These are phyloP conservation scores for Euryodendron excelsum DNA, from an alignment of 148 eudicot species.

Conservation along the genomic window DNA sequence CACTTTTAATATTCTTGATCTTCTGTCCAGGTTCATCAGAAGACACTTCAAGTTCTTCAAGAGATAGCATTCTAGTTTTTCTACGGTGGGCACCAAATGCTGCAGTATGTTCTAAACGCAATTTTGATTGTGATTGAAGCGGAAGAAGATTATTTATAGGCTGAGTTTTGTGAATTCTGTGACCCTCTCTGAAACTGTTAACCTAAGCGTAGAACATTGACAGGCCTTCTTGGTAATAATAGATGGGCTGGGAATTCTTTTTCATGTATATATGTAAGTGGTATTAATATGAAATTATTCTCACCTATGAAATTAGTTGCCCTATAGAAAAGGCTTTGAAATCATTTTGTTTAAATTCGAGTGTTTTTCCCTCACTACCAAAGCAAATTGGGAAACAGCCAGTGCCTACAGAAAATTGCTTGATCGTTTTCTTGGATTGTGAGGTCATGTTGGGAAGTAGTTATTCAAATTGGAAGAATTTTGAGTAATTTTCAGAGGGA, in stretches of 20 bases:
- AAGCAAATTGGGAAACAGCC: too few relatives aligned
- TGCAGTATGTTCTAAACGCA: background rate
- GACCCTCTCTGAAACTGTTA: background rate
- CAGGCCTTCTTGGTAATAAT: background rate
- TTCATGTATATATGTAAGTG: background rate
- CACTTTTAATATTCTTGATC: slow-evolving; percentile 14
- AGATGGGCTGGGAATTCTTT: background rate
- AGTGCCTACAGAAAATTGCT: background rate
- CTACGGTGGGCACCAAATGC: background rate
- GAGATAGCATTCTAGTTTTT: slow-evolving; percentile 75
- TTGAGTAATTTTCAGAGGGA: too few relatives aligned
- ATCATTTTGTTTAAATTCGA: too few relatives aligned
- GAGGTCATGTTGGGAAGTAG: background rate
- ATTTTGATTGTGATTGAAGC: background rate
- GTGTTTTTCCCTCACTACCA: too few relatives aligned
- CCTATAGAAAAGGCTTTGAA: too few relatives aligned
- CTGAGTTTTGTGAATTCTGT: background rate
- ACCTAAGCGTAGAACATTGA: background rate
- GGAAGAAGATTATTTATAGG: background rate
- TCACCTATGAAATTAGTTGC: background rate
- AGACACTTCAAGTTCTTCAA: slow-evolving; percentile 78
- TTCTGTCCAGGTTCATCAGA: slow-evolving; percentile 72
- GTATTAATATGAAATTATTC: background rate
- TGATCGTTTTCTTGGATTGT: background rate
- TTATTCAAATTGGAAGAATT: background rate